Evolutionary conservation across 2,329 filamentous ascomycete species (phyloP).

Genomic region (Dactylellina leptospora): DNA sequence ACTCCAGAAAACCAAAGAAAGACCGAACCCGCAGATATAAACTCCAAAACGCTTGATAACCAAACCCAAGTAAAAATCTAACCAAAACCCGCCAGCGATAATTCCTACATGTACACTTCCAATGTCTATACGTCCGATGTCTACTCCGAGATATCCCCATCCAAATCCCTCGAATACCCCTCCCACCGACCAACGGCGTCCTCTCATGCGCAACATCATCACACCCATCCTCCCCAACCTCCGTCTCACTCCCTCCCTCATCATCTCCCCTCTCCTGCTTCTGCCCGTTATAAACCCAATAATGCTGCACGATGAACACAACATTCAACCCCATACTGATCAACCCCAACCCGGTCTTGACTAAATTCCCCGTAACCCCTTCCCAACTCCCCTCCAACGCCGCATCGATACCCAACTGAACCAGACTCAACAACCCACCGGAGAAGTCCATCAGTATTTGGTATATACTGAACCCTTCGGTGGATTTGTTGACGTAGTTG

Average conservation of each 20-base stretch:
- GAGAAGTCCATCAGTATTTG: conserved; percentile 84
- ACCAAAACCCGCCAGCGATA: not conserved
- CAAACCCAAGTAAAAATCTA: not conserved
- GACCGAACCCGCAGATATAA: not conserved
- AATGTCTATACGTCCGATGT: not conserved
- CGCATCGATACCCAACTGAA: conserved; percentile 85
- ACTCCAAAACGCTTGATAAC: too few species aligned
- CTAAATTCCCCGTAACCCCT: conserved; percentile 87
- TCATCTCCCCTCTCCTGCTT: conserved; percentile 30
- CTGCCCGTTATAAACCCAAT: conserved; percentile 72
- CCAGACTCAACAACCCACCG: conserved; percentile 81
- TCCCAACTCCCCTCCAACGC: conserved; percentile 74
- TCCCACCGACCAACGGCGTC: conserved; percentile 31
- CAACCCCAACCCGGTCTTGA: conserved; percentile 87
- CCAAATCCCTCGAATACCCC: conserved; percentile 10
- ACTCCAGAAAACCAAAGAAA: too few species aligned
- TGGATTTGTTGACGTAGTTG: conserved; percentile 86
- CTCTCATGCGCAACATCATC: too few species aligned
- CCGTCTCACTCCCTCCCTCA: not conserved
- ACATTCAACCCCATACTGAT: conserved; percentile 85
- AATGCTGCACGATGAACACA: conserved; percentile 89
- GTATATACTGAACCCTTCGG: conserved; percentile 84
- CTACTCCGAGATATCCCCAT: conserved; percentile 47
- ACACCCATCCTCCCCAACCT: not conserved
- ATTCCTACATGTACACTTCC: not conserved